A percentile compares a stretch with the other conserved stretches of the same genome.
Evolutionary conservation across 805 yeast genomes (phyloP).

Genomic region (Priceomyces medius): DNA sequence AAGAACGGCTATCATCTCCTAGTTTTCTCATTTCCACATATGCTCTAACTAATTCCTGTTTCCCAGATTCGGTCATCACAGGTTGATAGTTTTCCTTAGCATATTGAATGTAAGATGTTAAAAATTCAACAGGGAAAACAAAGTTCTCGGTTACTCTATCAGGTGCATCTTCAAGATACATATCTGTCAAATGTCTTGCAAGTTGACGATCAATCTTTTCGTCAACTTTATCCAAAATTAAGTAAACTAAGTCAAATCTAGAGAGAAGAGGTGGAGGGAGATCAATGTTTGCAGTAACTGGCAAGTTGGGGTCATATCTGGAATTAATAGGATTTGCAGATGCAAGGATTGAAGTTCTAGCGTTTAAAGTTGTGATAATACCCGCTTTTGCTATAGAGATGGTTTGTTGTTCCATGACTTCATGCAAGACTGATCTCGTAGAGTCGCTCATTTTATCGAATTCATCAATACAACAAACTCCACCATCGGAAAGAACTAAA

Average conservation of each 20-base stretch:
- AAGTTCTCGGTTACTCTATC: conserved; percentile 66
- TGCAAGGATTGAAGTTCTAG: conserved; percentile 92
- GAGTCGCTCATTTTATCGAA: conserved; percentile 96
- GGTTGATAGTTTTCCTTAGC: conserved; percentile 88
- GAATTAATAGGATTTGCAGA: conserved; percentile 98
- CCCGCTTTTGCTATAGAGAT: conserved; percentile 98
- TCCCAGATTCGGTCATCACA: conserved; percentile 75
- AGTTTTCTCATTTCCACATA: conserved; percentile 92
- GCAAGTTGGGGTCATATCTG: conserved; percentile 88
- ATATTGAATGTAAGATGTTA: conserved; percentile 87
- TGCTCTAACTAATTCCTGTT: conserved; percentile 76
- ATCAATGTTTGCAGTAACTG: conserved; percentile 94
- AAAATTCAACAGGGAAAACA: conserved; percentile 79
- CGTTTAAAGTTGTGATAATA: conserved; percentile 93
- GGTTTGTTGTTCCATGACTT: conserved; percentile 99
- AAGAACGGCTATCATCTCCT: conserved; percentile 85
- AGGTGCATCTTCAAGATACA: conserved; percentile 88
- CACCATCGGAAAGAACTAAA: conserved; percentile 92
- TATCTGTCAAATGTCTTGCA: conserved; percentile 85
- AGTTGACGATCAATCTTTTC: conserved; percentile 78
- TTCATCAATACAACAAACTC: conserved; percentile 98
- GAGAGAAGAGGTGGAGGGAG: conserved; percentile 94
- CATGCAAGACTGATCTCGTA: conserved; percentile 92
- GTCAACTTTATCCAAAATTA: conserved; percentile 90
- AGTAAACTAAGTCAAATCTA: conserved; percentile 90